phyloP scores from a whole-genome alignment of 495 filamentous ascomycete genomes.

The Aspergillus sclerotiicarbonarius region DNA sequence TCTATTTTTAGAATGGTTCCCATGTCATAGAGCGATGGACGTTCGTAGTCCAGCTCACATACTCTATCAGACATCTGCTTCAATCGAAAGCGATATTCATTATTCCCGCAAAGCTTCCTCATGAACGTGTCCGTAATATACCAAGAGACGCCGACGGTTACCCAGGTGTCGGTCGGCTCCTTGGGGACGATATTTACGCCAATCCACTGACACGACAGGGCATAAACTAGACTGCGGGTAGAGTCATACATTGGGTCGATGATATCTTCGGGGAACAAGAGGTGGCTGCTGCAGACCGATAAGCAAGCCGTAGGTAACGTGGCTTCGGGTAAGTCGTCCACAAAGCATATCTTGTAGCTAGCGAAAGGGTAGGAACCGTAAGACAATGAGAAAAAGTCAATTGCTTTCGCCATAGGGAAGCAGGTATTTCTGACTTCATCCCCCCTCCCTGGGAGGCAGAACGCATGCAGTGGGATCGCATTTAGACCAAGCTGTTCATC shows the following conservation, averaged over 20 bases:
- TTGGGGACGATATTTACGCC: slow-evolving; percentile 85
- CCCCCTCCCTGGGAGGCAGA: slow-evolving; percentile 79
- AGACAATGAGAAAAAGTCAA: slow-evolving; percentile 81
- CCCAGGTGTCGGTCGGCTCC: slow-evolving; percentile 79
- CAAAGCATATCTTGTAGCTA: slow-evolving; percentile 87
- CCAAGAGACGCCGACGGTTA: slow-evolving; percentile 86
- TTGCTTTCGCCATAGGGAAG: slow-evolving; percentile 68
- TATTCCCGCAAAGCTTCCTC: slow-evolving; percentile 85
- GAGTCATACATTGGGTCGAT: slow-evolving; percentile 78
- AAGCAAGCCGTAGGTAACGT: slow-evolving; percentile 75
- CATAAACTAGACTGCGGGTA: slow-evolving; percentile 74
- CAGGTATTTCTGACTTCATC: slow-evolving; percentile 83
- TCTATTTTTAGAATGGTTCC: slow-evolving; percentile 78
- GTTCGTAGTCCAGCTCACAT: slow-evolving; percentile 73
- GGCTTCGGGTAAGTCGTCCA: slow-evolving; percentile 78
- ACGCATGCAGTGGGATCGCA: slow-evolving; percentile 80
- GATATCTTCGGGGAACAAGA: slow-evolving; percentile 79
- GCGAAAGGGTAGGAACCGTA: slow-evolving; percentile 85
- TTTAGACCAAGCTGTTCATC: slow-evolving; percentile 85
- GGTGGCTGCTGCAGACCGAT: slow-evolving; percentile 79
- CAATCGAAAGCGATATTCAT: slow-evolving; percentile 87
- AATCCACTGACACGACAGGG: slow-evolving; percentile 89
- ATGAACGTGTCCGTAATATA: slow-evolving; percentile 93
- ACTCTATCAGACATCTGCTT: slow-evolving; percentile 81
- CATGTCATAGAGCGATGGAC: slow-evolving; percentile 79